Percentiles rank a stretch among this genome's conserved stretches.
These are phyloP conservation scores for Arctium minus DNA, from an alignment of 129 eudicot genomes.

Conservation along the genomic window DNA sequence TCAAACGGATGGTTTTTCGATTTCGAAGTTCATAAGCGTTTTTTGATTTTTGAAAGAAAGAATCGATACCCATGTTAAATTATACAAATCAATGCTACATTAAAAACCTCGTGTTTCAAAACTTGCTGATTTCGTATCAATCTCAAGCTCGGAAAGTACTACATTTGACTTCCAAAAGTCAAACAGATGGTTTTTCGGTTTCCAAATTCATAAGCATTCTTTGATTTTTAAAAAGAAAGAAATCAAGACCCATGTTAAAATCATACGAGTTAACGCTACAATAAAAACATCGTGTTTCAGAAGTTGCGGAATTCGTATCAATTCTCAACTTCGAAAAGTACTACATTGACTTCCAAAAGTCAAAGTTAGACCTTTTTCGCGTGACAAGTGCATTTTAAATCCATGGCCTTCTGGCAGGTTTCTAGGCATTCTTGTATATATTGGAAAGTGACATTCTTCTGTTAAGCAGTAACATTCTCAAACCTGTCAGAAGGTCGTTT, in stretches of 20 bases:
- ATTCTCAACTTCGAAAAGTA: background rate
- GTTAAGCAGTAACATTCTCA: no score
- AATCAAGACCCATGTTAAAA: background rate
- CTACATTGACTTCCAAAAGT: background rate
- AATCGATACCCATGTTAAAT: background rate
- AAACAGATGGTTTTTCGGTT: background rate
- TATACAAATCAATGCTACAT: background rate
- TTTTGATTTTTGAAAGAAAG: background rate
- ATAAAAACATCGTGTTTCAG: background rate
- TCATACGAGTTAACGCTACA: background rate
- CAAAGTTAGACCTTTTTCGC: background rate
- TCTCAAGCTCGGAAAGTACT: background rate
- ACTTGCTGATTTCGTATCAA: background rate
- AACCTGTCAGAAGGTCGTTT: no score
- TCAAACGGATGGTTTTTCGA: conserved; percentile 5
- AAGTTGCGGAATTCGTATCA: background rate
- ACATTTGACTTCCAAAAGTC: background rate
- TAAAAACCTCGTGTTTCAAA: background rate
- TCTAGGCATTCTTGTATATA: no score
- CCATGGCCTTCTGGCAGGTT: no score
- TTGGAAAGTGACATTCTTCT: no score
- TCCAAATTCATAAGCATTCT: background rate
- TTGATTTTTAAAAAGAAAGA: background rate
- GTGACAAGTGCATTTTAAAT: no score
- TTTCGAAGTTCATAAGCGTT: background rate